Conservation (phyloP, 768 basidiomycete genomes). For the Mycena chlorophos region DNA sequence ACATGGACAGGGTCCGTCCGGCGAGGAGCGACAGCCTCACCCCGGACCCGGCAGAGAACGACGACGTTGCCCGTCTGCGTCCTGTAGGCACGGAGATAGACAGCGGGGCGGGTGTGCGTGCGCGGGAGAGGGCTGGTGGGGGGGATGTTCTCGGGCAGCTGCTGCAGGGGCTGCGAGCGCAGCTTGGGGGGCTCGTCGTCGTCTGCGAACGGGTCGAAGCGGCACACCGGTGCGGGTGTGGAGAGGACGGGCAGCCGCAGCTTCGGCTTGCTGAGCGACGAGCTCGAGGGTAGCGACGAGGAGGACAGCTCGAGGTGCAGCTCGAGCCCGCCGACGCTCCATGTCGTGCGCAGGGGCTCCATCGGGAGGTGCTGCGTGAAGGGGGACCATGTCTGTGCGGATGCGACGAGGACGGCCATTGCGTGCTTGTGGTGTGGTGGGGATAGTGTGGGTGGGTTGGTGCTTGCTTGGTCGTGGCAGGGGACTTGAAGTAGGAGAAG, state of each 20-base stretch:
- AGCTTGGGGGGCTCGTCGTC: neutral
- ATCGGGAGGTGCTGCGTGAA: no score
- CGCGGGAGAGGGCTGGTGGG: conserved; percentile 2
- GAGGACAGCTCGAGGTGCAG: no score
- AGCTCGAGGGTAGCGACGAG: no score
- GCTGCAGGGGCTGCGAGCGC: neutral
- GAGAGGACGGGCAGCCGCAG: neutral
- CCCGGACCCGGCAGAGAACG: conserved; percentile 18
- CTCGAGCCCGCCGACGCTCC: no score
- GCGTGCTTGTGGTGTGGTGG: no score
- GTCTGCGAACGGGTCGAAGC: conserved; percentile 1
- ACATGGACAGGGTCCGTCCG: neutral
- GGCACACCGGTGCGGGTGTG: neutral
- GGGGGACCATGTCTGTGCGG: no score
- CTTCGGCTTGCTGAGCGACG: neutral
- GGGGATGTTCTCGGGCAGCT: conserved; percentile 2
- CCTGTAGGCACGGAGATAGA: neutral
- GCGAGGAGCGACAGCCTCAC: neutral
- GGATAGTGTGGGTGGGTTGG: no score
- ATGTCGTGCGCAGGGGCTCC: no score
- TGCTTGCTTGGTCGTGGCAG: no score
- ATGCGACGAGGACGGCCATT: no score
- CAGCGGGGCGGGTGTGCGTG: conserved; percentile 3
- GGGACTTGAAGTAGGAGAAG: no score
- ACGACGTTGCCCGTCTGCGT: conserved; percentile 16